These are phyloP conservation scores for Fusarium sp. DNA, from an alignment of 2,329 filamentous ascomycete genomes.

Conservation along the genomic window DNA sequence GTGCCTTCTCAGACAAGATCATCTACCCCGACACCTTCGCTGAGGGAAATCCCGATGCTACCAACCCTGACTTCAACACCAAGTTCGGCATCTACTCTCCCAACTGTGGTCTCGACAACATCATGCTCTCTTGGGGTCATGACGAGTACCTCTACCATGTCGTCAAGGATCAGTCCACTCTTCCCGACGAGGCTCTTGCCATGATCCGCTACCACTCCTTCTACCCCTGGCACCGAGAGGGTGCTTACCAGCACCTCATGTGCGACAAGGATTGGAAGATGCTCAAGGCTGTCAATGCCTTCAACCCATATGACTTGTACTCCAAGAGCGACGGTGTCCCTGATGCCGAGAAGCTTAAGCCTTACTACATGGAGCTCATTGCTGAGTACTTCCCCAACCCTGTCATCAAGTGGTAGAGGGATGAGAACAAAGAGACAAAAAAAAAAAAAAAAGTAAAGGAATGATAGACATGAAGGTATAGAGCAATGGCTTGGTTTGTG, in stretches of 20 bases:
- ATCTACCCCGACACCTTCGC: constrained; percentile 83
- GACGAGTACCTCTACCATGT: constrained; percentile 91
- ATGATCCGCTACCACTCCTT: constrained; percentile 96
- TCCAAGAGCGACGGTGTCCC: constrained; percentile 89
- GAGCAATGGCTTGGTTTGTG: constrained; percentile 12
- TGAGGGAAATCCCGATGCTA: constrained; percentile 77
- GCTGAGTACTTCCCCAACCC: constrained; percentile 57
- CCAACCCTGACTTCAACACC: constrained; percentile 78
- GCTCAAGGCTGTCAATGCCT: constrained; percentile 83
- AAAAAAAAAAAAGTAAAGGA: background rate
- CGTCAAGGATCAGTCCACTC: constrained; percentile 81
- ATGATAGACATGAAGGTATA: constrained; percentile 1
- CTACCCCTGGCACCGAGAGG: constrained; percentile 89
- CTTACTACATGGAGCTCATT: constrained; percentile 58
- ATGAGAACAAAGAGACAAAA: background rate
- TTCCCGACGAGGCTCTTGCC: constrained; percentile 84
- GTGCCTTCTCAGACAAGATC: constrained; percentile 78
- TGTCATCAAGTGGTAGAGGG: constrained; percentile 54
- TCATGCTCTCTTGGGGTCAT: constrained; percentile 92
- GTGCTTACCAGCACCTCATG: constrained; percentile 86
- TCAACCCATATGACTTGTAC: constrained; percentile 93
- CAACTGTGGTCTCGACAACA: constrained; percentile 84
- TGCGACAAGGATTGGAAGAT: constrained; percentile 82
- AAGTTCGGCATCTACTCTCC: constrained; percentile 82
- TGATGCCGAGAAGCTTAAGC: constrained; percentile 79